Conservation (phyloP, 495 filamentous ascomycete species). For the Ascobolus immersus region DNA sequence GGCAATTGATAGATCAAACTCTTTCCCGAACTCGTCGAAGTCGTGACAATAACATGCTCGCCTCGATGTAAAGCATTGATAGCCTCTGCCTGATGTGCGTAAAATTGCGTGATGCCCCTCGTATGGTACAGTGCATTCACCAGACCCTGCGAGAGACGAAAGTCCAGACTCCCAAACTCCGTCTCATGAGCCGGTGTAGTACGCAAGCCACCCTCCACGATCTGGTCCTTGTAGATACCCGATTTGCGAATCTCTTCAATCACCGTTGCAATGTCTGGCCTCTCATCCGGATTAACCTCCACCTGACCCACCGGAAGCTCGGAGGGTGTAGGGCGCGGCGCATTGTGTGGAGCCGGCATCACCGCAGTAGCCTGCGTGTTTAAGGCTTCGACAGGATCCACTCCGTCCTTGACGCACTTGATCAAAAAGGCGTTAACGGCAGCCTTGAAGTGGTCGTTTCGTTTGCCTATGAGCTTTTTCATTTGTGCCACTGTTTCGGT, state of each 20-base stretch:
- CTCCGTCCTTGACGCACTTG: constrained; percentile 33
- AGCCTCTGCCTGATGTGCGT: constrained; percentile 80
- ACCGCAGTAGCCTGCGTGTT: constrained; percentile 25
- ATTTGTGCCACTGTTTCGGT: constrained; percentile 49
- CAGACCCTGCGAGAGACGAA: constrained; percentile 64
- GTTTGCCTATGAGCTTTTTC: constrained; percentile 68
- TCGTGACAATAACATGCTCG: constrained; percentile 72
- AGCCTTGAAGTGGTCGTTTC: constrained; percentile 60
- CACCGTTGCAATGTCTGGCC: constrained; percentile 54
- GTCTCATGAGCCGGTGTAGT: constrained; percentile 73
- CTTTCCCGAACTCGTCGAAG: constrained; percentile 89
- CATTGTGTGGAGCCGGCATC: constrained; percentile 20
- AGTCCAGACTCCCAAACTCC: constrained; percentile 61
- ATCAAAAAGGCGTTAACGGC: constrained; percentile 57
- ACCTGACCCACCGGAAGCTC: constrained; percentile 7
- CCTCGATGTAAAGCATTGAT: constrained; percentile 74
- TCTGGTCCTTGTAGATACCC: constrained; percentile 75
- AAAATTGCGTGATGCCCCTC: constrained; percentile 61
- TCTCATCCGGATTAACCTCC: constrained; percentile 56
- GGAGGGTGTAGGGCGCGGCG: background rate
- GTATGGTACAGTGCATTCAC: constrained; percentile 91
- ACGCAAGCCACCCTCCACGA: constrained; percentile 80
- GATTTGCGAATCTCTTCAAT: constrained; percentile 55
- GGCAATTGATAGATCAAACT: constrained; percentile 91
- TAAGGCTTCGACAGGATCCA: constrained; percentile 44